Evolutionary conservation across 192 early-diverging fungal genomes (phyloP), one percentile per base, ranked within the genome.

Genomic region (Linderina pennispora): DNA sequence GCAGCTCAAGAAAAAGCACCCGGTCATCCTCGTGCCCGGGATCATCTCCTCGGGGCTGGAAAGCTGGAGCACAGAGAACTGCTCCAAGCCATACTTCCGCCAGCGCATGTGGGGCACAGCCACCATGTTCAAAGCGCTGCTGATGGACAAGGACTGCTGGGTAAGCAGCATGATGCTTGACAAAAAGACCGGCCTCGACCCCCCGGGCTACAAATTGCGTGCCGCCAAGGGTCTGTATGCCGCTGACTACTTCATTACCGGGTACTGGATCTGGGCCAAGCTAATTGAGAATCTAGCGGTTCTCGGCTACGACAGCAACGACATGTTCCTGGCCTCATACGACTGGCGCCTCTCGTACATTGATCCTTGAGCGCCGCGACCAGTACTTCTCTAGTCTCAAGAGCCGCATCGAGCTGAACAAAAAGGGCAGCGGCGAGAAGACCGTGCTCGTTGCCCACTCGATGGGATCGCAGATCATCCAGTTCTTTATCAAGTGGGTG

Each of bases 241-340:
- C 0, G 89, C 92, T 0, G 92, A 94, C 58, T 94, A 92, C 53
- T 81, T 94, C 43, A 81, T 92, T 19, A 82, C 86, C 15, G 88
- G 88, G 63, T 92, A 87, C 55, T 94, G 90, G 92, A 86, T 95
- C 16, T 90, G 86, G 88, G 90, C 77, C 33, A 83, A 86, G 38
- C 60, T 78, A 24, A 88, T 90, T 44, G 76, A 86, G 45, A 95
- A 92, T 57, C 50, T 95, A 34, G 89, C 87, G 0, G 84, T 81
- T 0, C 73, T 81, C 8, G 92, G 92, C 20, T 91, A 91, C 65
- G 92, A 94, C 60, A 81, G 65, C 70, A 87, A 83, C 52, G 89
- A 85, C 48, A 91, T 94, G 91, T 65, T 85, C 21, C 62, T 94
- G 33, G 89, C 89, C 0, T 63, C 86, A 1, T 94, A 94, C 55